These are phyloP conservation scores for Bruguiera parviflora DNA, from an alignment of 345 rosid genomes.

Conservation along the genomic window DNA sequence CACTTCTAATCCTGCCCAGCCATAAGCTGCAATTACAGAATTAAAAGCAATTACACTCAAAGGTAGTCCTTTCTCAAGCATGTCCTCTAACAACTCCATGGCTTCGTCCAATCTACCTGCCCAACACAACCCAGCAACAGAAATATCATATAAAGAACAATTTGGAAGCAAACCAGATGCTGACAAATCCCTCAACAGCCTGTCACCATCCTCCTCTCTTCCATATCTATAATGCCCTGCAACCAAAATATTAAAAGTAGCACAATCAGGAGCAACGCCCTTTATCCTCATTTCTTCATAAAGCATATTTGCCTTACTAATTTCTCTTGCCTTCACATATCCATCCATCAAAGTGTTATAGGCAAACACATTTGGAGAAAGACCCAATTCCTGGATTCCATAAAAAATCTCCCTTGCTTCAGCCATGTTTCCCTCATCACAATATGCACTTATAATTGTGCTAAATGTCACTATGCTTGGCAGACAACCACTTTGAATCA, in stretches of 20 bases:
- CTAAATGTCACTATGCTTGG: constrained; percentile 50
- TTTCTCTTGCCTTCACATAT: constrained; percentile 59
- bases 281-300: constrained; percentile 53
- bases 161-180: constrained; percentile 29
- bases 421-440: constrained; percentile 52
- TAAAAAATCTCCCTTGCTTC: constrained; percentile 51
- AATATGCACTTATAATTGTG: constrained; percentile 51
- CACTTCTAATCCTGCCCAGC: constrained; percentile 47
- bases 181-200: constrained; percentile 45
- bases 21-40: constrained; percentile 61
- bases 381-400: constrained; percentile 40
- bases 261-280: constrained; percentile 55
- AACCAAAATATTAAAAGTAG: constrained; percentile 62
- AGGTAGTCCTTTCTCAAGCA: constrained; percentile 57
- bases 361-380: constrained; percentile 41
- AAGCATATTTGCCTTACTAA: constrained; percentile 48
- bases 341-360: constrained; percentile 66
- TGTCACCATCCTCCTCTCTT: constrained; percentile 44
- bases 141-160: constrained; percentile 43
- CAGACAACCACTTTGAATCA: constrained; percentile 51
- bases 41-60: constrained; percentile 57
- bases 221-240: constrained; percentile 63
- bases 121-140: constrained; percentile 66
- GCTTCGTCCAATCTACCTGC: constrained; percentile 57
- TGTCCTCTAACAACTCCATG: constrained; percentile 36